Base-by-base conservation (phyloP, 306 rosid species). In the Gastrolobium bilobum region DNA sequence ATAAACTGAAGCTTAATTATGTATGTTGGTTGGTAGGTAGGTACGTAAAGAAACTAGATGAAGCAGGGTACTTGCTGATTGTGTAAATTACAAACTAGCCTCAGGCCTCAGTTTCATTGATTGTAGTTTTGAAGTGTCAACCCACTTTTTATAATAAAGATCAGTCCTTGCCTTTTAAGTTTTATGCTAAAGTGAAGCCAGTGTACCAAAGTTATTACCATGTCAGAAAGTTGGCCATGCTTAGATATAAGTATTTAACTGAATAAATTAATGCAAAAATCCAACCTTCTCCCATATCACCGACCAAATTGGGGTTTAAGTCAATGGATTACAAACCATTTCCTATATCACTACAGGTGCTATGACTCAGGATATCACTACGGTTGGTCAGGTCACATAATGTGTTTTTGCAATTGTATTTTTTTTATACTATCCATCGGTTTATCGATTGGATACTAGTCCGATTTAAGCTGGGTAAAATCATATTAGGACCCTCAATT, bases 11-110 rank as follows among this genome's bases (percentile, higher is more conserved):
- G 26, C 26, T 20, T 20, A 20, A 20, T 20, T 20, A 15, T 47
- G 40, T 67, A 13, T 20, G 20, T 61, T 61, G 71, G 20, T 54
- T 44, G 54, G 4, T 40, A 59, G 20, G 50, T 38, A 65, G 15
- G 46, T 20, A 65, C n/a, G 42, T 57, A 13, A 42, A 44, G 58
- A 50, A 75, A 69, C 3, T 47, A 35, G 48, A 63, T 30, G 38
- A 42, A 30, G 71, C 74, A 29, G 76, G 75, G 39, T 8, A 42
- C 64, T 77, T 4, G 38, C 26, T 20, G 40, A 62, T 34, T 66
- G 72, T 75, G 63, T 62, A 73, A 58, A 53, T 48, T 61, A 71
- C 53, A 44, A 7, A 57, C 40, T 51, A 34, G 44, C n/a, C 53
- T 70, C 51, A 48, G 5, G 10, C 51, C 5, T 44, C 15, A 26